Percentiles rank a stretch among this genome's conserved stretches.
phyloP scores from a whole-genome alignment of 2,329 filamentous ascomycete species.

The Rhytidhysteron rufulum region DNA sequence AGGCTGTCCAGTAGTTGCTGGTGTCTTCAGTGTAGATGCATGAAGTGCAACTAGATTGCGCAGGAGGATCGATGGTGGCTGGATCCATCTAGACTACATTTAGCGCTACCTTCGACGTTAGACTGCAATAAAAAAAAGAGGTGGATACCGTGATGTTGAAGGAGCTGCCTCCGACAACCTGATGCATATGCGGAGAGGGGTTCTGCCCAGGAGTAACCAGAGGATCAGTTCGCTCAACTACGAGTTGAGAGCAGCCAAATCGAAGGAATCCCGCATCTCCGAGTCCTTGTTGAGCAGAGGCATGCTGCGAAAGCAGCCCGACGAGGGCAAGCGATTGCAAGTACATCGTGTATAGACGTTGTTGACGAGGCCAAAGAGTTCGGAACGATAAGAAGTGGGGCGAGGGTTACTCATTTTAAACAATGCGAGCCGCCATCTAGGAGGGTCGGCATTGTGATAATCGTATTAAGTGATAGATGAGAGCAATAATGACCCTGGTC shows the following conservation, averaged over 20 bases:
- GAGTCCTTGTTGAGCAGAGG: constrained; percentile 4
- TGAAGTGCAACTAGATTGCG: constrained; percentile 15
- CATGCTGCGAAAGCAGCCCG: constrained; percentile 8
- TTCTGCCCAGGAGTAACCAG: constrained; percentile 17
- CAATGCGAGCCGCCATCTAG: not conserved
- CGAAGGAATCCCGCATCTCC: constrained; percentile 8
- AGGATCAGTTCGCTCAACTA: constrained; percentile 19
- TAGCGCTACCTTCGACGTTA: not conserved
- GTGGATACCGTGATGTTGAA: constrained; percentile 11
- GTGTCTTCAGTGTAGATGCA: constrained; percentile 33
- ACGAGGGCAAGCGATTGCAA: constrained; percentile 5
- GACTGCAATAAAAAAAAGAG: too few species aligned
- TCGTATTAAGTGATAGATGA: not conserved
- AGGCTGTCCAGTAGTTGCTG: constrained; percentile 34
- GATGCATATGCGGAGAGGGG: constrained; percentile 18
- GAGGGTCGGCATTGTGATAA: not conserved
- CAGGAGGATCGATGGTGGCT: constrained; percentile 12
- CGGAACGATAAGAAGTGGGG: not conserved
- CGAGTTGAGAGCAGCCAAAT: constrained; percentile 15
- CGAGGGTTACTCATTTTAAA: not conserved
- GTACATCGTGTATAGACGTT: constrained; percentile 5
- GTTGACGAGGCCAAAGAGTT: not conserved
- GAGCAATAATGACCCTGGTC: not conserved
- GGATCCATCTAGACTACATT: constrained; percentile 16
- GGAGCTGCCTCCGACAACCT: constrained; percentile 15